phyloP scores from a whole-genome alignment of 1,284 basidiomycete species.

The Austroboletus niveus region DNA sequence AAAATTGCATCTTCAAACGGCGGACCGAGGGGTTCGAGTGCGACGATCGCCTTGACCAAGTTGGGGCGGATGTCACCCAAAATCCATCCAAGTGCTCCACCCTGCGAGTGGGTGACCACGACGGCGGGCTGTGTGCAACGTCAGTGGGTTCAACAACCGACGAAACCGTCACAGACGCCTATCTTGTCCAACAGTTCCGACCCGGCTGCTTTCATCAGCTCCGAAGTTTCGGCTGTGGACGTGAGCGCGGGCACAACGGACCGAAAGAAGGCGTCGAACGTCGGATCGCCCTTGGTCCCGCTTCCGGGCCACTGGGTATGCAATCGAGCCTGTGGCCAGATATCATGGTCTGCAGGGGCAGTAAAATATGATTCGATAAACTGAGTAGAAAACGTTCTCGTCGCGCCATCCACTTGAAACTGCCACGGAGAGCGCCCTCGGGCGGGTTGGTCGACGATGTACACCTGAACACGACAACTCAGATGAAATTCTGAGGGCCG shows the following conservation, averaged over 20 bases:
- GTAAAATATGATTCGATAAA: conserved; percentile 44
- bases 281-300: conserved; percentile 43
- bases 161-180: conserved; percentile 21
- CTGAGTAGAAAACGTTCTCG: conserved; percentile 30
- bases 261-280: conserved; percentile 45
- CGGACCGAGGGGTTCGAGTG: conserved; percentile 48
- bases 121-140: conserved; percentile 37
- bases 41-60: conserved; percentile 43
- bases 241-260: conserved; percentile 32
- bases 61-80: conserved; percentile 45
- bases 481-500: background rate
- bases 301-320: conserved; percentile 54
- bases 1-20: conserved; percentile 48
- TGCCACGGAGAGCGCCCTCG: conserved; percentile 50
- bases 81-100: conserved; percentile 47
- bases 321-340: conserved; percentile 47
- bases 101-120: conserved; percentile 48
- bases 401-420: conserved; percentile 38
- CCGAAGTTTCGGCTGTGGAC: conserved; percentile 24
- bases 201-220: conserved; percentile 30
- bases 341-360: conserved; percentile 36
- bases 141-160: background rate
- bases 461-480: conserved; percentile 35
- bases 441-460: conserved; percentile 50
- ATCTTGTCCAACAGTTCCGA: conserved; percentile 30